Evolutionary conservation across 192 early-diverging fungal species (phyloP), one percentile per base, ranked within the genome.

Genomic region (Diversispora epigaea): DNA sequence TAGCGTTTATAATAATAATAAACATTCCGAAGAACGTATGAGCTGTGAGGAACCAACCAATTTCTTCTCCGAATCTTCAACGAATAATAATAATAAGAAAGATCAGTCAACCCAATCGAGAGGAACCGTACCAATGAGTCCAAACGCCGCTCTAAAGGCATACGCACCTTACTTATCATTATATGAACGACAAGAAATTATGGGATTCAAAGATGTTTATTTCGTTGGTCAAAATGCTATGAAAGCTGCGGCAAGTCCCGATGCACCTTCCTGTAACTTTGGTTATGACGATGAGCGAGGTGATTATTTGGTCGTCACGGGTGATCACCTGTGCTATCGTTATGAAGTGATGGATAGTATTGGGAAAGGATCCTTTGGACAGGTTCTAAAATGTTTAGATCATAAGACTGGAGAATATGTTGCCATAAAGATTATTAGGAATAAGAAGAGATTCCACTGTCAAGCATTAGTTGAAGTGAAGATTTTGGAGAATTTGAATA

Each of bases 381-480:
- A 98, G 74, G 96, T 98, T 15, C 85, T 96, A 73, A 94, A 94
- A 68, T 96, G 94, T 74, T 91, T 88, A 71, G 97, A 99, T 82
- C 97, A 99, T 84, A 96, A 95, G 76, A 89, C 91, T 0, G 94
- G 93, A 49, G 84, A 86, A 41, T 84, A 91, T 66, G 93, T 94
- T 46, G 97, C 96, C 11, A 85, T 98, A 62, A 98, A 98, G 83
- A 92, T 98, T 52, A 99, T 98, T 54, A 73, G 95, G 62, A 99
- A 98, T 84, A 95, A 96, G 88, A 93, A 93, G 79, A 88, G 96
- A 46, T 98, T 99, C 84, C 95, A 98, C 83, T 90, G 91, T 76
- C 97, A 98, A 77, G 97, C 95, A 15, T 81, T 92, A 63, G 91
- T 96, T 19, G 97, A 99, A 79, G 92, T 97, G 62, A 96, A 96